Conservation (phyloP, 345 rosid species). For the Mangifera indica region DNA sequence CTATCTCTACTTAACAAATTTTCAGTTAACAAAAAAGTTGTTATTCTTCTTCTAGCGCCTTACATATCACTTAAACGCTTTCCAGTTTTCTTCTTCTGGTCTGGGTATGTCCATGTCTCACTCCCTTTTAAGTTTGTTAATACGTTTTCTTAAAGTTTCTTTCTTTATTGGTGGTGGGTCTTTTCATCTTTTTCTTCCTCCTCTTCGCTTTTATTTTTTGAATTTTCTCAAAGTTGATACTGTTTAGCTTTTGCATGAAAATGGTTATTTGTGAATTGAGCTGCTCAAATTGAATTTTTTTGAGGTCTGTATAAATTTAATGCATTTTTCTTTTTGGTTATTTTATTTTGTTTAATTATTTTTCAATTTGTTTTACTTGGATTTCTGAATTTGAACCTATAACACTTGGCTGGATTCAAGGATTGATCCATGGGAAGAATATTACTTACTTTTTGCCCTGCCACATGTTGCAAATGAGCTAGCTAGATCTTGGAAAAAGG, state of each 20-base stretch:
- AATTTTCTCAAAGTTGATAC: not conserved
- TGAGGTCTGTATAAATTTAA: not conserved
- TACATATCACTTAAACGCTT: not conserved
- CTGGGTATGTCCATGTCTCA: not conserved
- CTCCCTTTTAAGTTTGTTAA: not conserved
- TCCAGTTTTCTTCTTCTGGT: slow-evolving; percentile 2
- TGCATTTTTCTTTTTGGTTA: not conserved
- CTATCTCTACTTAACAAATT: not conserved
- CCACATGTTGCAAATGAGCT: too few relatives aligned
- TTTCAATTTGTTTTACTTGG: too few relatives aligned
- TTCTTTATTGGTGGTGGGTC: not conserved
- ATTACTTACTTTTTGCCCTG: too few relatives aligned
- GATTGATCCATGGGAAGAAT: not conserved
- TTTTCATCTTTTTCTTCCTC: not conserved
- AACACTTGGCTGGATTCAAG: not conserved
- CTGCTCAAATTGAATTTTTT: not conserved
- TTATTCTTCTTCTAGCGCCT: slow-evolving; percentile 2
- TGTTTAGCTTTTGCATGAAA: not conserved
- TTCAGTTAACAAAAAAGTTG: not conserved
- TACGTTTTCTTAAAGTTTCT: too few relatives aligned
- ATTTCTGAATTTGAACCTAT: too few relatives aligned
- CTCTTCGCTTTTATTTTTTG: not conserved
- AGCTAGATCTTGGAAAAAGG: too few relatives aligned
- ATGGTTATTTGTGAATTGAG: not conserved
- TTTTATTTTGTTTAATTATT: not conserved